A percentile compares a stretch with the other conserved stretches of the same genome.
These are phyloP conservation scores for Cephaloascus albidus DNA, from an alignment of 805 yeast species.

Conservation along the genomic window DNA sequence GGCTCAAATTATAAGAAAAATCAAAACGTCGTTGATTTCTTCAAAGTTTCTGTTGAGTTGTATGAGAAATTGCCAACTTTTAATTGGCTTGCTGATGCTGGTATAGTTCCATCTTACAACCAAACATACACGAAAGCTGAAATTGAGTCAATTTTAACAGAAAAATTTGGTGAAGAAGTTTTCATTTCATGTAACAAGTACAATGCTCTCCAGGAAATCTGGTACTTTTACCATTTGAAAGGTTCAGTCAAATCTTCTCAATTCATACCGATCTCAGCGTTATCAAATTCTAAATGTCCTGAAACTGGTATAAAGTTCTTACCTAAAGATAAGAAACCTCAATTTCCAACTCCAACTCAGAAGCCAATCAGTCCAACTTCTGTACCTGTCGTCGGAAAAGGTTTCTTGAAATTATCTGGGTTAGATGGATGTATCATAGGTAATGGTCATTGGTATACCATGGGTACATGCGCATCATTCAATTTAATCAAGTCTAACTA, in stretches of 20 bases:
- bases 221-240: constrained; percentile 72
- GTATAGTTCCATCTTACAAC: constrained; percentile 57
- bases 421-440: constrained; percentile 73
- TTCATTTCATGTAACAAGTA: constrained; percentile 50
- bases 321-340: constrained; percentile 47
- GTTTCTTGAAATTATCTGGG: constrained; percentile 35
- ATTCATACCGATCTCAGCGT: constrained; percentile 50
- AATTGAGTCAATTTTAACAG: constrained; percentile 41
- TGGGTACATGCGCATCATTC: constrained; percentile 82
- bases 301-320: constrained; percentile 55
- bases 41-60: constrained; percentile 46
- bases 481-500: constrained; percentile 43
- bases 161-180: constrained; percentile 46
- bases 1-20: constrained; percentile 17
- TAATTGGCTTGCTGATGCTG: constrained; percentile 54
- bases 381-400: constrained; percentile 11
- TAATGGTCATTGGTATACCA: constrained; percentile 75
- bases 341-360: constrained; percentile 15
- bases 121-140: constrained; percentile 49
- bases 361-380: constrained; percentile 14
- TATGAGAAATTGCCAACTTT: constrained; percentile 58
- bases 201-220: constrained; percentile 49
- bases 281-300: constrained; percentile 57
- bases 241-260: constrained; percentile 49
- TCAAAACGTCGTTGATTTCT: constrained; percentile 61